These are phyloP conservation scores for Xylaria sp. DNA, from an alignment of 2,329 filamentous ascomycete genomes.

Conservation along the genomic window DNA sequence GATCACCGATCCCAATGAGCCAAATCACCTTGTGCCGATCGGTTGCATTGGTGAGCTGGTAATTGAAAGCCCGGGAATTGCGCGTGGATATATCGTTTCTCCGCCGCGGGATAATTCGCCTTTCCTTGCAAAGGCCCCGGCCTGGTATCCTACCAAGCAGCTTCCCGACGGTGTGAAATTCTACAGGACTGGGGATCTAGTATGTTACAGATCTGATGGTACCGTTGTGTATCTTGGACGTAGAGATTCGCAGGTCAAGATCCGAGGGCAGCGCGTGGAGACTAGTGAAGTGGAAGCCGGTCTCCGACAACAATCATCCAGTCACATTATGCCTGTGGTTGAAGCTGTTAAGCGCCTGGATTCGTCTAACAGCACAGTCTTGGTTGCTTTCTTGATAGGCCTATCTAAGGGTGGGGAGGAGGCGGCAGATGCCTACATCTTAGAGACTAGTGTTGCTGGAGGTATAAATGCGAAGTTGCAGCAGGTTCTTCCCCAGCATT, in stretches of 20 bases:
- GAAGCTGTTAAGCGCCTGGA: constrained; percentile 8
- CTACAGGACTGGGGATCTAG: constrained; percentile 19
- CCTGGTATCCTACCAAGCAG: constrained; percentile 9
- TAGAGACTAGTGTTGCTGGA: not conserved
- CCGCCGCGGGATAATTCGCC: not conserved
- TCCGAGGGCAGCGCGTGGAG: constrained; percentile 18
- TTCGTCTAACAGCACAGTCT: not conserved
- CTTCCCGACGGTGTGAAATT: constrained; percentile 7
- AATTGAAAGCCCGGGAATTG: constrained; percentile 8
- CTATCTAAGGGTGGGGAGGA: not conserved
- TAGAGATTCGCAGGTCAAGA: constrained; percentile 18
- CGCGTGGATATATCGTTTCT: constrained; percentile 11
- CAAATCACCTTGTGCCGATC: constrained; percentile 9
- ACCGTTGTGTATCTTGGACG: constrained; percentile 8
- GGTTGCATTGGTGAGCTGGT: constrained; percentile 18
- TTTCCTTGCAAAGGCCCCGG: constrained; percentile 1
- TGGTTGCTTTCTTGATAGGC: constrained; percentile 12
- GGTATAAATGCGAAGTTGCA: constrained; percentile 5
- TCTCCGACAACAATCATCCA: constrained; percentile 4
- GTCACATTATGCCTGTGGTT: constrained; percentile 6
- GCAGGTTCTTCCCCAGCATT: constrained; percentile 17
- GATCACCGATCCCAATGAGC: constrained; percentile 9
- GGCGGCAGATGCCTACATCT: not conserved
- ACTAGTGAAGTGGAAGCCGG: constrained; percentile 11
- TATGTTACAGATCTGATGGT: constrained; percentile 10